Conservation (phyloP, 2,329 filamentous ascomycete species). For the Fusarium staphyleae region DNA sequence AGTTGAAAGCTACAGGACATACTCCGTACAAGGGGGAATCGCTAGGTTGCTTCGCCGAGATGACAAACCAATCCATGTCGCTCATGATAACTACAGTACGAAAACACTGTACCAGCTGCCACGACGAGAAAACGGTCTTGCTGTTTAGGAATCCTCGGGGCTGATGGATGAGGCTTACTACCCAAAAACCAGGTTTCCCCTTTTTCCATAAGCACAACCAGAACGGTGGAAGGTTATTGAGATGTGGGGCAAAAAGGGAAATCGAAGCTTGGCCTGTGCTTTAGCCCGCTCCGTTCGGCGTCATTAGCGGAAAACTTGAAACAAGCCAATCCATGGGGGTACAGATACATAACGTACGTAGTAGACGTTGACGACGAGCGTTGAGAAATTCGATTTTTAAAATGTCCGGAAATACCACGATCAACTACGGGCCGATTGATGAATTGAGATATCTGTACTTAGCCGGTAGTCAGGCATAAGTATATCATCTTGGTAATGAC, state of each 20-base stretch:
- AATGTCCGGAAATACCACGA: conserved; percentile 29
- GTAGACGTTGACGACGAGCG: conserved; percentile 16
- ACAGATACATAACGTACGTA: too few species aligned
- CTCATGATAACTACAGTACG: conserved; percentile 4
- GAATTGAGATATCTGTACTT: not conserved
- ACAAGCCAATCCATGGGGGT: conserved; percentile 25
- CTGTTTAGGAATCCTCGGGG: conserved; percentile 6
- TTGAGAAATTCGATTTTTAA: conserved; percentile 19
- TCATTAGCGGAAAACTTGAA: conserved; percentile 43
- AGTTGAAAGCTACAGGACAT: too few species aligned
- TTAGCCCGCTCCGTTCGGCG: conserved; percentile 31
- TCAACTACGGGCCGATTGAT: conserved; percentile 11
- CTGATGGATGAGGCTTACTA: conserved; percentile 4
- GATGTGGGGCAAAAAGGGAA: conserved; percentile 21
- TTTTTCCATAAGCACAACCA: conserved; percentile 16
- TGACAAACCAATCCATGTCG: not conserved
- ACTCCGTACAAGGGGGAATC: too few species aligned
- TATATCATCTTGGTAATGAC: not conserved
- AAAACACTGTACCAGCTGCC: not conserved
- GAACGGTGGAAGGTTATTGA: conserved; percentile 6
- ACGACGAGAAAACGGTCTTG: conserved; percentile 6
- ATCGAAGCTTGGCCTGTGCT: conserved; percentile 31
- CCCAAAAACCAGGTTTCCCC: conserved; percentile 2
- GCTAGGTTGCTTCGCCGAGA: too few species aligned
- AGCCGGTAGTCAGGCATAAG: not conserved